These are phyloP conservation scores for Hypomontagnella submonticulosa DNA, from an alignment of 495 filamentous ascomycete genomes.

Conservation along the genomic window DNA sequence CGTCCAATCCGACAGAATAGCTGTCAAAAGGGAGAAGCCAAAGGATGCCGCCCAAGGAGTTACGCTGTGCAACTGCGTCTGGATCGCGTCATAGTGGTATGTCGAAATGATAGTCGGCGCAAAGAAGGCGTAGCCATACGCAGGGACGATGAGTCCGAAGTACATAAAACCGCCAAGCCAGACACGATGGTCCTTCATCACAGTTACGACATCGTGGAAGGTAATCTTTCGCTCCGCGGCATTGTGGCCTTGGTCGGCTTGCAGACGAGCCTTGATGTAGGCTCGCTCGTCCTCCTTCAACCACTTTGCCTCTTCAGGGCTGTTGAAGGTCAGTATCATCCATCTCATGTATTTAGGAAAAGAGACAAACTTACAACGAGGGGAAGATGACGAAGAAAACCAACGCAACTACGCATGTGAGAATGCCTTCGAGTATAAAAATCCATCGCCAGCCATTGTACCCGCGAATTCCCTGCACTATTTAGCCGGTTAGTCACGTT, in stretches of 20 bases:
- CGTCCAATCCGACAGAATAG: conserved; percentile 72
- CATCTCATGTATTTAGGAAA: not conserved
- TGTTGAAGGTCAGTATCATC: conserved; percentile 14
- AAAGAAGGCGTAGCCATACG: conserved; percentile 78
- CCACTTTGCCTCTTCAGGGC: conserved; percentile 70
- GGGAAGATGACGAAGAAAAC: conserved; percentile 84
- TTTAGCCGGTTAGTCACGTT: conserved; percentile 29
- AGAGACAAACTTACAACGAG: conserved; percentile 69
- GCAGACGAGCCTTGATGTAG: conserved; percentile 78
- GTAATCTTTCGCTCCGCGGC: conserved; percentile 73
- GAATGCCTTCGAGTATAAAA: conserved; percentile 75
- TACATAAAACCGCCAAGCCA: conserved; percentile 87
- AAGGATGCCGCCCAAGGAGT: conserved; percentile 87
- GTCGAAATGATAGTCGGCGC: conserved; percentile 78
- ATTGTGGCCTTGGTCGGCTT: conserved; percentile 80
- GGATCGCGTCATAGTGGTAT: conserved; percentile 73
- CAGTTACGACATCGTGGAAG: conserved; percentile 69
- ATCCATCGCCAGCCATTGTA: conserved; percentile 91
- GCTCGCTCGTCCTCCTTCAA: conserved; percentile 78
- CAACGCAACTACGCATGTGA: conserved; percentile 78
- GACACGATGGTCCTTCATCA: conserved; percentile 80
- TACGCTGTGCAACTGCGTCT: conserved; percentile 84
- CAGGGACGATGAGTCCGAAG: conserved; percentile 87
- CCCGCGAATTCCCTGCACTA: conserved; percentile 70
- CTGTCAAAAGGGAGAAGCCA: conserved; percentile 78